phyloP scores from a whole-genome alignment of 306 rosid genomes.

The Bauhinia variegata region DNA sequence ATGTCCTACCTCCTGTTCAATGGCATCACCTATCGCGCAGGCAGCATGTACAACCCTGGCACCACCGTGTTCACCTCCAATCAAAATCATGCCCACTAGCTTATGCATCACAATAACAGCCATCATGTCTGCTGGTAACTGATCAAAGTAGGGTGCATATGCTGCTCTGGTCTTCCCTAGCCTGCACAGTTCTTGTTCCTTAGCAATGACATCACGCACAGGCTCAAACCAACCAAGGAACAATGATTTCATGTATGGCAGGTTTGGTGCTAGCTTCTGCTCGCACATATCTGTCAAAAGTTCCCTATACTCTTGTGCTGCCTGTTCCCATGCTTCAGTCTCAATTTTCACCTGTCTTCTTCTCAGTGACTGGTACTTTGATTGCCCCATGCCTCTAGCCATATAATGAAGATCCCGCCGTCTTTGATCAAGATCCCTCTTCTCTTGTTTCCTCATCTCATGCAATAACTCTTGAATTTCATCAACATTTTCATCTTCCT shows the following conservation, averaged over 20 bases:
- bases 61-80: conserved; percentile 56
- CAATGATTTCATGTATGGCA: conserved; percentile 85
- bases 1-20: conserved; percentile 86
- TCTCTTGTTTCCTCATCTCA: conserved; percentile 58
- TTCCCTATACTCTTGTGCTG: conserved; percentile 78
- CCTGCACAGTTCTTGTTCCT: conserved; percentile 64
- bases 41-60: conserved; percentile 70
- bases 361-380: conserved; percentile 51
- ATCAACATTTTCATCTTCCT: conserved; percentile 61
- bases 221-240: conserved; percentile 99
- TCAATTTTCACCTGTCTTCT: conserved; percentile 82
- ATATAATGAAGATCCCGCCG: conserved; percentile 30
- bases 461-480: conserved; percentile 57
- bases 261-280: conserved; percentile 84
- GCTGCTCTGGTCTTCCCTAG: conserved; percentile 48
- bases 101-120: conserved; percentile 92
- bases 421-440: conserved; percentile 30
- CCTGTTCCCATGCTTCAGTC: conserved; percentile 88
- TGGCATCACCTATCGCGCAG: conserved; percentile 75
- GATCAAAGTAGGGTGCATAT: conserved; percentile 63
- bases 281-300: conserved; percentile 89
- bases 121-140: conserved; percentile 85
- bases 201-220: conserved; percentile 60
- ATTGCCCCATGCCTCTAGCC: conserved; percentile 47
- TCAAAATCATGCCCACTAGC: conserved; percentile 82